These are phyloP conservation scores for Primulina huaijiensis DNA, from an alignment of 257 asterid genomes.

Conservation along the genomic window DNA sequence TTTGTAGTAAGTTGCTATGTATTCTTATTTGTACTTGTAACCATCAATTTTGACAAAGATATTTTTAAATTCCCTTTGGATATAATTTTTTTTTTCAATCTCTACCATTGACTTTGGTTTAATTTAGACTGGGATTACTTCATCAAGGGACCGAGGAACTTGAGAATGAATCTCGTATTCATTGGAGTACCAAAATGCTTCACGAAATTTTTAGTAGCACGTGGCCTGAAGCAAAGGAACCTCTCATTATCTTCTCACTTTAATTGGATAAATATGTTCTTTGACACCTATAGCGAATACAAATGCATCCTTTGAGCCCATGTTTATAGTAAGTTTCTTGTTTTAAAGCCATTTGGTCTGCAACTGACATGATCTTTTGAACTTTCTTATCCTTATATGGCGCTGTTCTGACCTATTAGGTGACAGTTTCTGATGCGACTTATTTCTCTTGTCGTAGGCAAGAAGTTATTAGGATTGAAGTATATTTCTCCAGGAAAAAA, in stretches of 20 bases:
- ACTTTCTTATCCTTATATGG: too few relatives aligned
- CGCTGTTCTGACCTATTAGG: neutral
- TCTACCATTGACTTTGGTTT: neutral
- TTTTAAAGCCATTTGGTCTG: too few relatives aligned
- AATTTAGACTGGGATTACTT: neutral
- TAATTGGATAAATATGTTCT: too few relatives aligned
- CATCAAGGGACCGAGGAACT: neutral
- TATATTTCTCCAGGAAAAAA: conserved; percentile 66
- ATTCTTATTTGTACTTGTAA: conserved; percentile 41
- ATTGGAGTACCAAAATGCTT: too few relatives aligned
- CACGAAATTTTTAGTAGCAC: too few relatives aligned
- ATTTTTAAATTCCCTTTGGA: neutral
- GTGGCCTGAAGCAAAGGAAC: too few relatives aligned
- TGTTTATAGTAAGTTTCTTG: neutral
- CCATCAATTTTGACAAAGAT: neutral
- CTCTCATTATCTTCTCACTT: too few relatives aligned
- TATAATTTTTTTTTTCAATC: too few relatives aligned
- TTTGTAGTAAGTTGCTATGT: neutral
- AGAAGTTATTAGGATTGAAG: conserved; percentile 69
- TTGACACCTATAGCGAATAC: neutral
- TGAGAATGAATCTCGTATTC: neutral
- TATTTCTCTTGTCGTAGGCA: conserved; percentile 43
- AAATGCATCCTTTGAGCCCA: neutral
- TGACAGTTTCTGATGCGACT: neutral
- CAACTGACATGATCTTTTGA: too few relatives aligned